Conservation (phyloP, 2,329 filamentous ascomycete genomes). For the Cyphellophora europaea region DNA sequence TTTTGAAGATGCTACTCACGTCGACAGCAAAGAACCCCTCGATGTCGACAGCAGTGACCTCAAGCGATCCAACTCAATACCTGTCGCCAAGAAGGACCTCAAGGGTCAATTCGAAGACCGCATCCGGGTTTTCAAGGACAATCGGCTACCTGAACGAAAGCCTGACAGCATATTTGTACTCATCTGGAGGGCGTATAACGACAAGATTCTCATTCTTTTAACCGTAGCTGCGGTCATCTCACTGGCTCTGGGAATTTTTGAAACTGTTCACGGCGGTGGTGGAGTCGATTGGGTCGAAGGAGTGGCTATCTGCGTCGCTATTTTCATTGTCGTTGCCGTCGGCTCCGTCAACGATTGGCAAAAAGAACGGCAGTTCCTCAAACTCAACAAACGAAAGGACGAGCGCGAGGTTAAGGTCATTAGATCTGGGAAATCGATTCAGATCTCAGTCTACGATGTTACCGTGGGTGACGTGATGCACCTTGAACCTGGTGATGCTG, state of each 20-base stretch:
- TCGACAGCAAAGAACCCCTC: slow-evolving; percentile 5
- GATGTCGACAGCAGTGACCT: slow-evolving; percentile 8
- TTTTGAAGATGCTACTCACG: slow-evolving; percentile 58
- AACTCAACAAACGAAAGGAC: slow-evolving; percentile 51
- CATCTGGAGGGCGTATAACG: slow-evolving; percentile 63
- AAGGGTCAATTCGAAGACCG: slow-evolving; percentile 43
- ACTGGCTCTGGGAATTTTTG: slow-evolving; percentile 59
- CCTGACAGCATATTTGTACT: slow-evolving; percentile 50
- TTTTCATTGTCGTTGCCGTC: slow-evolving; percentile 54
- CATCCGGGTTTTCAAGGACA: slow-evolving; percentile 50
- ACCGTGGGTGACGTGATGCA: slow-evolving; percentile 62
- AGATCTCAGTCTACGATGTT: slow-evolving; percentile 57
- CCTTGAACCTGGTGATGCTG: slow-evolving; percentile 59
- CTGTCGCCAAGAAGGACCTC: slow-evolving; percentile 12
- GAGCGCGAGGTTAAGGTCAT: slow-evolving; percentile 58
- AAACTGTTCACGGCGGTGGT: slow-evolving; percentile 44
- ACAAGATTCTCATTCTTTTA: slow-evolving; percentile 62
- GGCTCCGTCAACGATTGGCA: slow-evolving; percentile 59
- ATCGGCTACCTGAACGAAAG: slow-evolving; percentile 55
- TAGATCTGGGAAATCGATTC: slow-evolving; percentile 54
- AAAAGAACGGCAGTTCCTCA: slow-evolving; percentile 57
- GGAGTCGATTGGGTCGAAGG: slow-evolving; percentile 59
- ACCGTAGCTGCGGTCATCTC: slow-evolving; percentile 61
- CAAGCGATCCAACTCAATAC: not conserved
- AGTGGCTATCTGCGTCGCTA: slow-evolving; percentile 58